These are phyloP conservation scores for Coelastrella sp. DNA, from an alignment of 139 green algal genomes.

Conservation along the genomic window DNA sequence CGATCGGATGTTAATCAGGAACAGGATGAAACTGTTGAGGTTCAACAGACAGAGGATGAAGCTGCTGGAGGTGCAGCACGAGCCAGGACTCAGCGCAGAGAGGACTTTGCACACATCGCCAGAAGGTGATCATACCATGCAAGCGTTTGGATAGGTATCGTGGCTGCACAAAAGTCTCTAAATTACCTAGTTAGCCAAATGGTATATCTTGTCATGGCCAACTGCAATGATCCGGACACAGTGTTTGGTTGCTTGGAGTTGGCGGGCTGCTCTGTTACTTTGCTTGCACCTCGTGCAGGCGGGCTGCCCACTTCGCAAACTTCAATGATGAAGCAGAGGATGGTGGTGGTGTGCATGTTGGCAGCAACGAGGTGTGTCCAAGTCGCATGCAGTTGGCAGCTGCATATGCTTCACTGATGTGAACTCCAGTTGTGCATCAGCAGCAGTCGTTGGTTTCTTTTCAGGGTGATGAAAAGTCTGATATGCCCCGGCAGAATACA, in stretches of 20 bases:
- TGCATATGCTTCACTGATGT: neutral
- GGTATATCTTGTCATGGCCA: too few species aligned
- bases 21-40: neutral
- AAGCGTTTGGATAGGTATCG: neutral
- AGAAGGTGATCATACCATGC: slow-evolving; percentile 20
- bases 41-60: neutral
- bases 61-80: neutral
- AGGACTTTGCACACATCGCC: slow-evolving; percentile 47
- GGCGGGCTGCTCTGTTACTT: neutral
- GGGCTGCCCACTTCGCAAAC: slow-evolving; percentile 75
- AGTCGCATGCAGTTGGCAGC: neutral
- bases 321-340: slow-evolving; percentile 51
- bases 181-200: too few species aligned
- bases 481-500: too few species aligned
- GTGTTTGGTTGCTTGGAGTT: too few species aligned
- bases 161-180: too few species aligned
- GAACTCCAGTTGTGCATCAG: neutral
- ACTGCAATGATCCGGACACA: neutral
- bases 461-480: too few species aligned
- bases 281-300: slow-evolving; percentile 42
- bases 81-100: slow-evolving; percentile 7
- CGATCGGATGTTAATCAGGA: neutral
- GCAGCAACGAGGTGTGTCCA: slow-evolving; percentile 49
- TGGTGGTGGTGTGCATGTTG: slow-evolving; percentile 55
- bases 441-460: too few species aligned